Conservation (phyloP, 78 protist species). For the Tieghemostelium lacteum region DNA sequence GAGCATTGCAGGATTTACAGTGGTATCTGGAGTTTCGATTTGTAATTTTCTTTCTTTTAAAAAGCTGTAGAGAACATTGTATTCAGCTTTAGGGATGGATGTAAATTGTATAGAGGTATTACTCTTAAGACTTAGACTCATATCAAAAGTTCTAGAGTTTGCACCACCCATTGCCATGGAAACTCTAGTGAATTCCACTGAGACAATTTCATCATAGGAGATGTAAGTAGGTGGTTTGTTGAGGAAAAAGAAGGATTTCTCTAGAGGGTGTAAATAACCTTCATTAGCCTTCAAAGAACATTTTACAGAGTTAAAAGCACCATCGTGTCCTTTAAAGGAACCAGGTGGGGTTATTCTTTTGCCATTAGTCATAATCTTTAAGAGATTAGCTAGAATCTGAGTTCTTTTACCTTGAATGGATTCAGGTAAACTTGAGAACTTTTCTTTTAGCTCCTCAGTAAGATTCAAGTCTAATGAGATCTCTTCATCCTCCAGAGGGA, state of each 20-base stretch:
- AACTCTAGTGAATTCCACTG: constrained; percentile 69
- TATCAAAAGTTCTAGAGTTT: constrained; percentile 67
- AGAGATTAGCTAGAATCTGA: constrained; percentile 11
- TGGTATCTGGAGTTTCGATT: background rate
- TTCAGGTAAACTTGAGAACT: background rate
- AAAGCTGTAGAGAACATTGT: constrained; percentile 25
- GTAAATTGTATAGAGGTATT: constrained; percentile 40
- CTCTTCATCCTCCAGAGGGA: constrained; percentile 12
- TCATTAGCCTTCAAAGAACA: constrained; percentile 82
- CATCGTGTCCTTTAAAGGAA: constrained; percentile 4
- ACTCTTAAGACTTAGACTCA: constrained; percentile 25
- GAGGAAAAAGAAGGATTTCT: constrained; percentile 79
- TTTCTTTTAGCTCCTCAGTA: constrained; percentile 44
- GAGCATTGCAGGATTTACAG: background rate
- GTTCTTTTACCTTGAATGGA: constrained; percentile 49
- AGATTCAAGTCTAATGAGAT: background rate
- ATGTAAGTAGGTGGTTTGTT: constrained; percentile 86
- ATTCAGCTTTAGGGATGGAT: constrained; percentile 61
- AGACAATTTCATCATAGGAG: constrained; percentile 40
- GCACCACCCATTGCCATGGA: background rate
- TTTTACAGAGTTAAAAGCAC: constrained; percentile 30
- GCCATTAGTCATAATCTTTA: constrained; percentile 36
- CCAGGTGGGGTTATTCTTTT: constrained; percentile 44
- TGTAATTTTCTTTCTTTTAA: constrained; percentile 27
- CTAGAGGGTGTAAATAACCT: constrained; percentile 82